Evolutionary conservation across 305 asterid species (phyloP).

Genomic region (Fraxinus sp.): DNA sequence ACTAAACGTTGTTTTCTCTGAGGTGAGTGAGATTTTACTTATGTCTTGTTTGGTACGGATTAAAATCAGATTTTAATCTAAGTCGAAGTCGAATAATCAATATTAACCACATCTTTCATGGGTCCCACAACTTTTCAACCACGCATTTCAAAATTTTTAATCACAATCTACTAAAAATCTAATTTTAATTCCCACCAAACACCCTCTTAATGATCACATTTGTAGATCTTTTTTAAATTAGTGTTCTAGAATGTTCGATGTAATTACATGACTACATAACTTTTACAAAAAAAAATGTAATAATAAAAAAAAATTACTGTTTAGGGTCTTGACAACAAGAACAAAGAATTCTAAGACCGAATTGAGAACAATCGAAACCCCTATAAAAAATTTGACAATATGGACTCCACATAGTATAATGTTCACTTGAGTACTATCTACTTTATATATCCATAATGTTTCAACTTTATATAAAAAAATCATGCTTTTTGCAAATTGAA

Average conservation of each 20-base stretch:
- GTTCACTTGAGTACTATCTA: not conserved
- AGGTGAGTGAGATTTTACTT: slow-evolving; percentile 40
- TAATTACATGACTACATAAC: not conserved
- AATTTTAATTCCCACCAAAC: too few relatives aligned
- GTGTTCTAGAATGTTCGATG: not conserved
- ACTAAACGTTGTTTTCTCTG: slow-evolving; percentile 67
- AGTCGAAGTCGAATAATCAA: too few relatives aligned
- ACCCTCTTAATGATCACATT: too few relatives aligned
- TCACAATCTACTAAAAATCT: too few relatives aligned
- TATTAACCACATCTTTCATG: too few relatives aligned
- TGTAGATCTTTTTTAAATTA: too few relatives aligned
- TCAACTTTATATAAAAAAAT: not conserved
- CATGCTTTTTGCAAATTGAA: not conserved
- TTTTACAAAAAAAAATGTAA: too few relatives aligned
- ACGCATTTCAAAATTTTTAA: too few relatives aligned
- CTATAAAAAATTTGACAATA: not conserved
- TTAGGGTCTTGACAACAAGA: not conserved
- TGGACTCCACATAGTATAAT: not conserved
- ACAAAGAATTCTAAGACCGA: not conserved
- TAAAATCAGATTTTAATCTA: too few relatives aligned
- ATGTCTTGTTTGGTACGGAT: too few relatives aligned
- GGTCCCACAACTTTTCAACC: too few relatives aligned
- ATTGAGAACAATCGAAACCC: not conserved
- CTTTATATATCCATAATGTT: not conserved
- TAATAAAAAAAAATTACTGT: not conserved